Evolutionary conservation across 331 rosid genomes (phyloP), one percentile per base, ranked within the genome.

Genomic region (Ulmus americana): DNA sequence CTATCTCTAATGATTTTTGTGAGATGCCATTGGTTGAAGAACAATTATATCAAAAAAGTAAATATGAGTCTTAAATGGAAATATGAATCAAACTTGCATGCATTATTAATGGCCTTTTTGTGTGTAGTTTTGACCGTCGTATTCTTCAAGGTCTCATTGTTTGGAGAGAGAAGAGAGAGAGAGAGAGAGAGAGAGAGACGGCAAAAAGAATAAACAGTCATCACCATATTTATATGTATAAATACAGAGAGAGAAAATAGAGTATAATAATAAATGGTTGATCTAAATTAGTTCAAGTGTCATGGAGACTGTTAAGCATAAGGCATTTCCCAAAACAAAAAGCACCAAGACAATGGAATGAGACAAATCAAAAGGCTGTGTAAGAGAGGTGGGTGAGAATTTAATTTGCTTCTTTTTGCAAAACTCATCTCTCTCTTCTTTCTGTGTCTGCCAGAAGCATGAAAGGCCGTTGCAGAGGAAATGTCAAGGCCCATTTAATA

Each of bases 401-500:
- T 74, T 67, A 79, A 28, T 28, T 28, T 28, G 35, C 35, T 61
- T 43, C 15, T 55, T 48, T 69, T 68, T 55, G 59, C 62, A 49
- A 67, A 63, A 42, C 63, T 63, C 61, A 48, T 40, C 12, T n/a
- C 15, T 40, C 46, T 45, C 6, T 42, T 35, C 1, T 44, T 44
- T 68, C 55, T 68, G 39, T 16, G 54, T 45, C 48, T 45, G 70
- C 76, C 79, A 74, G 70, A 65, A 69, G 70, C 72, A 69, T 64
- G 79, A 68, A 74, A 63, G 76, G 76, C 68, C 60, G 72, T 65
- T 71, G 70, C 76, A 64, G 80, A 74, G 76, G 74, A 64, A 66
- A 74, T 77, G 85, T 74, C 77, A 77, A 16, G 63, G 64, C 75
- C 80, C 68, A 63, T 45, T 77, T 74, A 81, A 56, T 62, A 43